Base-by-base conservation (phyloP, 192 early-diverging fungal genomes). In the Gaertneriomyces sp. region DNA sequence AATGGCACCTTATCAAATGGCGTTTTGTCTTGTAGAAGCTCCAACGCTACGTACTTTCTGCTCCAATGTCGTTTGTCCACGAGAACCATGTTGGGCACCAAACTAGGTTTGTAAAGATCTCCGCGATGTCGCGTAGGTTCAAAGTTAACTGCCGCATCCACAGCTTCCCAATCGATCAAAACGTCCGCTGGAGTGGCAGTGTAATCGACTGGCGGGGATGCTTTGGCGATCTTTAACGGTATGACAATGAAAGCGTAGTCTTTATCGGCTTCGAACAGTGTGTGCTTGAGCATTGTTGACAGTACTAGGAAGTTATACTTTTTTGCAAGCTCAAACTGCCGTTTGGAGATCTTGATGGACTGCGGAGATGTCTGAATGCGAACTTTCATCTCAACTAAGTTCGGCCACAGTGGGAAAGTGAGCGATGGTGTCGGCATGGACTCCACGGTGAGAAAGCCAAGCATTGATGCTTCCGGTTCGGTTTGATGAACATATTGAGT, bases 1-100 rank as follows among this genome's bases (percentile, higher is more conserved):
- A 69, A 69, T 4, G 68, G 68, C 50, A 69, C 68, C 12, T 38
- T 17, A 16, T 69, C 60, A 38, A 69, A 69, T 0, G 68, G 68
- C 11, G 14, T 51, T 25, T 55, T 25, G 46, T 67, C 65, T 5
- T 10, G n/a, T 8, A 51, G 16, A 10, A 60, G 16, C 52, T 69
- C 68, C n/a, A 62, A 38, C 10, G 51, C 49, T 6, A 53, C 25
- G 25, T 45, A 69, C 43, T 69, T 69, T 8, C 68, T 12, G 16
- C 53, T 7, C 10, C 20, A 69, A 14, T 62, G 68, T 38, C 16
- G 1, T 17, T 20, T 19, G 44, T 62, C 60, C 10, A 43, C n/a
- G 11, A 65, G 0, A 17, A 69, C 60, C 16, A 60, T 16, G 5
- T 43, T 14, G 12, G 53, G 16, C 25, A 41, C 17, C n/a, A 62